Conservation (phyloP, 2,329 filamentous ascomycete genomes). For the Ophioceras dolichostomum region DNA sequence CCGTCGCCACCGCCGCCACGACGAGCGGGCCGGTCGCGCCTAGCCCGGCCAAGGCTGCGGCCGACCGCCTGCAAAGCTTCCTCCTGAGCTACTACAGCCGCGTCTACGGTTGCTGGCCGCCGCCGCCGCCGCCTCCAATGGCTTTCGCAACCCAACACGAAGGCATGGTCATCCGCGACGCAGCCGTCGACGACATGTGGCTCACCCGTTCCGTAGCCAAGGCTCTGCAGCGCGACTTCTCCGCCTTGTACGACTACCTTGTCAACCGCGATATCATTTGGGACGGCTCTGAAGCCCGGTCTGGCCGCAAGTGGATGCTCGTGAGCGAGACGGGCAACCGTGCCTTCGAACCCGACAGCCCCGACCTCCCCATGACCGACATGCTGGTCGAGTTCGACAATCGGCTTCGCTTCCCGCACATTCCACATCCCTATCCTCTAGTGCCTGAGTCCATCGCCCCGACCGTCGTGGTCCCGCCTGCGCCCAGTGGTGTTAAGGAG, state of each 20-base stretch:
- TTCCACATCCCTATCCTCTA: constrained; percentile 55
- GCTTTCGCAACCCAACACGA: too few relatives aligned
- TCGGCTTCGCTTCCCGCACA: constrained; percentile 48
- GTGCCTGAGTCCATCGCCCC: constrained; percentile 40
- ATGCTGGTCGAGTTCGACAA: constrained; percentile 56
- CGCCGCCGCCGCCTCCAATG: constrained; percentile 16
- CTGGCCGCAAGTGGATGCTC: constrained; percentile 54
- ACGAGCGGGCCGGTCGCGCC: constrained; percentile 15
- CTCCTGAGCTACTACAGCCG: constrained; percentile 43
- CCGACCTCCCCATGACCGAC: constrained; percentile 51
- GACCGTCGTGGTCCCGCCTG: constrained; percentile 3
- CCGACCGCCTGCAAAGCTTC: constrained; percentile 49
- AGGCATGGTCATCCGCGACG: constrained; percentile 10
- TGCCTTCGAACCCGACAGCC: constrained; percentile 34
- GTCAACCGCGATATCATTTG: constrained; percentile 56
- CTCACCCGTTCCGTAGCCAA: constrained; percentile 45
- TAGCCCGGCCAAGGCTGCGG: constrained; percentile 36
- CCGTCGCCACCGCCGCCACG: constrained; percentile 15
- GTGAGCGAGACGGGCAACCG: constrained; percentile 31
- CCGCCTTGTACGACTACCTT: constrained; percentile 57
- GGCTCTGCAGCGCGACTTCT: constrained; percentile 52
- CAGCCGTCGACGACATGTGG: constrained; percentile 40
- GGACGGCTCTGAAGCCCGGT: constrained; percentile 49
- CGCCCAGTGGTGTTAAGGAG: constrained; percentile 12
- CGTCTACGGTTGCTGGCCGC: constrained; percentile 51